Percentiles rank a stretch among this genome's conserved stretches.
phyloP scores from a whole-genome alignment of 345 rosid species.

The Rhodamnia argentea region DNA sequence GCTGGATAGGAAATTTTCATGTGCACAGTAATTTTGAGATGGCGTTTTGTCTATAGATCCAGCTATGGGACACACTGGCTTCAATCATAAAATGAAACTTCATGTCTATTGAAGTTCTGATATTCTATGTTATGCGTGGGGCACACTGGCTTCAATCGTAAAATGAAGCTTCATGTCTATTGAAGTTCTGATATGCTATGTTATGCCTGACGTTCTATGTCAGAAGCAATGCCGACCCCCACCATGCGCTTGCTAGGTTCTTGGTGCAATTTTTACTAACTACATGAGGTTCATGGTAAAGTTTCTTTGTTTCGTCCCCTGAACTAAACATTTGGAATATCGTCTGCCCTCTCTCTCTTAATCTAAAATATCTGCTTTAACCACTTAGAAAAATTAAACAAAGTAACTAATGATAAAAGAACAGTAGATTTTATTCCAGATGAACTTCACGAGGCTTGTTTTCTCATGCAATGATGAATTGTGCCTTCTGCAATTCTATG shows the following conservation, averaged over 20 bases:
- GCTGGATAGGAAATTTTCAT: not conserved
- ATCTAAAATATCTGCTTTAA: not conserved
- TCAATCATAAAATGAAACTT: not conserved
- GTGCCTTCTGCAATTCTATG: not conserved
- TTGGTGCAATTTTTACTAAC: not conserved
- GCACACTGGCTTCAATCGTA: not conserved
- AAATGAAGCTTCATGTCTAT: not conserved
- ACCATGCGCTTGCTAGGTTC: rapidly evolving
- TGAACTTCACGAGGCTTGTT: not conserved
- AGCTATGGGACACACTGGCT: not conserved
- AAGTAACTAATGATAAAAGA: not conserved
- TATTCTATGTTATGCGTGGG: not conserved
- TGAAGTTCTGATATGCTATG: not conserved
- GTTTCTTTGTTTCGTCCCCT: not conserved
- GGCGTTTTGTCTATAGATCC: not conserved
- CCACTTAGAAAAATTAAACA: not conserved
- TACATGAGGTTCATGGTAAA: not conserved
- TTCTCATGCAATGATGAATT: not conserved
- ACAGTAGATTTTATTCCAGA: not conserved
- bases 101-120: not conserved
- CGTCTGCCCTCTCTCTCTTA: not conserved
- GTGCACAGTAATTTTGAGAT: not conserved
- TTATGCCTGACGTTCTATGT: not conserved
- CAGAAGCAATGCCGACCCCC: not conserved
- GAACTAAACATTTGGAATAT: not conserved